Base-by-base conservation (phyloP, 2,329 filamentous ascomycete species). In the Diaporthe citri region DNA sequence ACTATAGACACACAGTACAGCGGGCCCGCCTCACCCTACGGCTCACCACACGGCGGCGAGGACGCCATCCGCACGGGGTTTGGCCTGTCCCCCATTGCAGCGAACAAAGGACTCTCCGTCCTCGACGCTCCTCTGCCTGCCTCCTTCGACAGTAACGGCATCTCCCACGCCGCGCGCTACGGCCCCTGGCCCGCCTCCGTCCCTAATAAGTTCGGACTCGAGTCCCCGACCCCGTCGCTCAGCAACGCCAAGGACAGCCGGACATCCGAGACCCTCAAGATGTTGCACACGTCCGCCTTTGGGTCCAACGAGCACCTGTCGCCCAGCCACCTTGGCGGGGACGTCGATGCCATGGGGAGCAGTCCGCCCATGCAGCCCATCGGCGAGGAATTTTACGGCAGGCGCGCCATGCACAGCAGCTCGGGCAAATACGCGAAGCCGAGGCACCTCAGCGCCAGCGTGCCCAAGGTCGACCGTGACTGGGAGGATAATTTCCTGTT, bases 111-210 rank as follows among this genome's bases (percentile, higher is more conserved):
- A 3, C 83, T 98, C n/a, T 97, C 94, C n/a, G 94, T 97, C 20
- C 90, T 98, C 77, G 96, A 98, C 85, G 97, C 95, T 3, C 95
- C 95, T 22, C 90, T 98, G 12, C 97, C 97, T 1, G 95, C 96
- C 12, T 98, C 96, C 0, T 98, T 98, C 82, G 97, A 98, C 84
- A 97, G 95, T 79, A 97, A 98, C 81, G 96, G 96, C 67, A 94
- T 98, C 71, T 98, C 96, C 15, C 94, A 96, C 82, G 95, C 95
- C 77, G 96, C 96, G 25, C 92, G 95, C 75, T 95, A 96, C 82
- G 97, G 94, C 0, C 95, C 96, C 0, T 95, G 97, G 84, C 96
- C 96, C 10, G 95, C 96, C 0, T 98, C 96, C 0, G 94, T 98
- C 15, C 97, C 97, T 13, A 94, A 95, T 70, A 95, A 96, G 79